Evolutionary conservation across 2,329 filamentous ascomycete species (phyloP), one percentile per base, ranked within the genome.

Genomic region (Blastomyces parvus): DNA sequence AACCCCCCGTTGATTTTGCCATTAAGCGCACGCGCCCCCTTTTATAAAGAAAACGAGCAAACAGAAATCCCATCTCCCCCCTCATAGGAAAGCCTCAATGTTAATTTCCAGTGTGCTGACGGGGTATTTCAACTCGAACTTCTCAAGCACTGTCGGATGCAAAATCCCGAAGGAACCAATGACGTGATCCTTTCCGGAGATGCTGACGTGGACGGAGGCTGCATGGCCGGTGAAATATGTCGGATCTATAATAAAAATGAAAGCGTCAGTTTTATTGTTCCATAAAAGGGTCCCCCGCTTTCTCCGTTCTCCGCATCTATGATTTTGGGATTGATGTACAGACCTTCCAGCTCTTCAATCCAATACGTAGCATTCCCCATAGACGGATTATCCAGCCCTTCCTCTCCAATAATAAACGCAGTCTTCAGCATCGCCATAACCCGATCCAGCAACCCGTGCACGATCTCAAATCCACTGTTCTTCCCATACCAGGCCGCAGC

Each of bases 401-500:
- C 88, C 70, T 92, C 90, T 64, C 84, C 83, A 2, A 86, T 88
- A 64, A 94, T 79, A 79, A 96, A 96, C 52, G 86, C 84, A 57
- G 86, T 88, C 72, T 88, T 88, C 65, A 99, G 84, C 93, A 97
- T 97, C 65, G 90, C 80, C 84, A 99, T 88, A 66, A 97, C 79
- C 61, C 94, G 88, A 77, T 99, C 94, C 53, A 99, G 81, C 68
- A 99, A 83, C 64, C 94, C 94, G 78, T 99, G 95, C 2, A 99
- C 91, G 67, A 95, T 82, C 78, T 99, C 94, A 76, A 99, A 99
- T 52, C 95, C 94, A 69, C 88, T 91, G 3, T 87, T 90, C 82
- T 94, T 96, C 72, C 92, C 92, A 77, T 93, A 97, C 84, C 89
- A 96, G 1, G 91, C 92, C 11, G 92, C 94, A n/a, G 90, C 91